Evolutionary conservation across 2,329 filamentous ascomycete genomes (phyloP).

Genomic region (Diaporthe helianthi): DNA sequence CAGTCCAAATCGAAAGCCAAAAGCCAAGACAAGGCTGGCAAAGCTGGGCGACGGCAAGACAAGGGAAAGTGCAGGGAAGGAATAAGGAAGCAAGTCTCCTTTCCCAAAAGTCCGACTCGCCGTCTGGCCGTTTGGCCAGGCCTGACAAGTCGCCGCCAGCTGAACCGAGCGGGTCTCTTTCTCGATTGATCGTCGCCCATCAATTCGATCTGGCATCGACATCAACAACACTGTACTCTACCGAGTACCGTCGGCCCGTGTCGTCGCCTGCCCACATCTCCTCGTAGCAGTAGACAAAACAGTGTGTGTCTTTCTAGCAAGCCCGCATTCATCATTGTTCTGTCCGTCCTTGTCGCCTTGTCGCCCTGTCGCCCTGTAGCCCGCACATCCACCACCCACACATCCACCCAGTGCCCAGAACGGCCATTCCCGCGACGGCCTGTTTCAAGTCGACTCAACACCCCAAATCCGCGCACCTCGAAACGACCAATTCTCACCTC

Average conservation of each 20-base stretch:
- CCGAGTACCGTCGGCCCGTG: too few relatives aligned
- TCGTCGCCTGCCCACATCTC: neutral
- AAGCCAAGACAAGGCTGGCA: slow-evolving; percentile 11
- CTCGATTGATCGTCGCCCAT: slow-evolving; percentile 22
- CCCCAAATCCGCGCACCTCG: slow-evolving; percentile 28
- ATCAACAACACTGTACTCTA: neutral
- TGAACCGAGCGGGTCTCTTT: slow-evolving; percentile 18
- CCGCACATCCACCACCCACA: neutral
- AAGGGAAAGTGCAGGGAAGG: slow-evolving; percentile 4
- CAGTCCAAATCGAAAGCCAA: neutral
- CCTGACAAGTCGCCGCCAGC: slow-evolving; percentile 21
- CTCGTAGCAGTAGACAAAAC: neutral
- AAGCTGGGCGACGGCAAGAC: neutral
- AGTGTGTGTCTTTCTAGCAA: too few relatives aligned
- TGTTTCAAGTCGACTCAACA: slow-evolving; percentile 33
- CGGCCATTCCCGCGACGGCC: slow-evolving; percentile 31
- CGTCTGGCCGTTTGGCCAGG: neutral
- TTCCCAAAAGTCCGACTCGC: slow-evolving; percentile 4
- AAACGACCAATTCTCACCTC: slow-evolving; percentile 31
- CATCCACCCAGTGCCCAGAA: slow-evolving; percentile 15
- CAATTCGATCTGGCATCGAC: slow-evolving; percentile 24
- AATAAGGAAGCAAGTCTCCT: neutral
- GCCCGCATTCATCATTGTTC: neutral
- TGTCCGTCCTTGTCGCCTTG: neutral
- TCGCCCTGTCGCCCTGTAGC: too few relatives aligned